Base-by-base conservation (phyloP, 1,284 basidiomycete species). In the Puccinia hordei region DNA sequence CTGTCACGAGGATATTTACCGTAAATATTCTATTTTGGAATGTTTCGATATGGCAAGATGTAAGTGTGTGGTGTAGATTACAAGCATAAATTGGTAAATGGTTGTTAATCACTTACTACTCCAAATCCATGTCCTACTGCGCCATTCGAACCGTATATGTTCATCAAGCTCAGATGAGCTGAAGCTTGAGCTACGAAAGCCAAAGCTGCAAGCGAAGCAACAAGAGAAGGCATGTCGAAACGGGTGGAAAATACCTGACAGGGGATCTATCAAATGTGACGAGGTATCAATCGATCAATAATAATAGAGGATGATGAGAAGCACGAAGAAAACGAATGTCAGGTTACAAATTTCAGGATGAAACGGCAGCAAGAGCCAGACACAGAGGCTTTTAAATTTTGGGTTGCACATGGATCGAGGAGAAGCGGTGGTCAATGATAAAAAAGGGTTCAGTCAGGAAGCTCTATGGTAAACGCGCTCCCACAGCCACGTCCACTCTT, bases 1-100 rank as follows among this genome's bases (percentile, higher is more conserved):
- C 12, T 38, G 8, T 13, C 6, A 24, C 76, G 65, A 57, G 76
- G 76, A 72, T 59, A 79, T 72, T 72, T 79, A 30, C 76, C 76
- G 30, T 79, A 46, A 24, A 71, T 13, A 38, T 79, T 51, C 76
- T 79, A n/a, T 3, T 3, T 17, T 17, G n/a, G 12, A 22, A 57
- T n/a, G 22, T 38, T 44, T 41, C 1, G 15, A 46, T n/a, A 44
- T 2, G 38, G 35, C 8, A 66, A 35, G 44, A 66, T 24, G 5
- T 59, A 8, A 59, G 57, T 12, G 33, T 12, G 53, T 15, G 27
- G 30, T 22, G 30, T 33, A 6, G 17, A 63, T 41, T 13, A 15
- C 15, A 13, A 63, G 17, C n/a, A 22, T 27, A 13, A 15, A 46
- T n/a, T 8, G 30, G 19, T 9, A 66, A n/a, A n/a, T n/a, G n/a